Evolutionary conservation across 2,329 filamentous ascomycete genomes (phyloP).

Genomic region (Drechslerella coelobrocha): DNA sequence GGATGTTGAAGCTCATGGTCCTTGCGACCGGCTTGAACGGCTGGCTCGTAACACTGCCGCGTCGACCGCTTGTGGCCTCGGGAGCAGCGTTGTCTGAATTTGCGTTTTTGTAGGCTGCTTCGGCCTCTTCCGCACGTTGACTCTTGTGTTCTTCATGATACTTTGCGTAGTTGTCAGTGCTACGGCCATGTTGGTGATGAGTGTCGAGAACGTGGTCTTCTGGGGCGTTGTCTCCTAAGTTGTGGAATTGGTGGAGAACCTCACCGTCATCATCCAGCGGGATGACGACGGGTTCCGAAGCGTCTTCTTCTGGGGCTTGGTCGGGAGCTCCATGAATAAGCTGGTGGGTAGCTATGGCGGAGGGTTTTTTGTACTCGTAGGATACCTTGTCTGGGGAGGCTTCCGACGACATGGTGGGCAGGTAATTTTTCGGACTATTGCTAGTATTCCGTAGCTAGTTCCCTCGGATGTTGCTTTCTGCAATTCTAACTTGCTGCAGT

Average conservation of each 20-base stretch:
- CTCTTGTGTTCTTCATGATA: slow-evolving; percentile 36
- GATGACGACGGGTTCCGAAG: not conserved
- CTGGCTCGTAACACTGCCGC: slow-evolving; percentile 35
- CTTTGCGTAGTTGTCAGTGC: slow-evolving; percentile 36
- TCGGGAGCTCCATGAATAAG: slow-evolving; percentile 43
- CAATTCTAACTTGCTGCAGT: too few relatives aligned
- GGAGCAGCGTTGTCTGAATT: not conserved
- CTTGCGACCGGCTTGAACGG: slow-evolving; percentile 38
- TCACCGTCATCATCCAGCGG: not conserved
- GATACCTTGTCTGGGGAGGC: too few relatives aligned
- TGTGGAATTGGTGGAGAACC: not conserved
- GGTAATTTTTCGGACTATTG: too few relatives aligned
- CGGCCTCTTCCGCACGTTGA: slow-evolving; percentile 16
- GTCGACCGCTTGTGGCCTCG: slow-evolving; percentile 1
- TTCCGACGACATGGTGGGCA: too few relatives aligned
- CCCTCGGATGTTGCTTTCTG: too few relatives aligned
- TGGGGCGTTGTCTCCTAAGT: not conserved
- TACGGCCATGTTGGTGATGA: slow-evolving; percentile 22
- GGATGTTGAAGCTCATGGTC: slow-evolving; percentile 44
- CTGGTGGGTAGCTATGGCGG: slow-evolving; percentile 51
- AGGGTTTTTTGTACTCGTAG: slow-evolving; percentile 50
- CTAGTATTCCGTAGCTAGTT: too few relatives aligned
- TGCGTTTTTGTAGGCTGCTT: not conserved
- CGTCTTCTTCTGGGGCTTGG: slow-evolving; percentile 8
- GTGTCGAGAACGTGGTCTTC: slow-evolving; percentile 19